phyloP scores from a whole-genome alignment of 2,329 filamentous ascomycete genomes.

The Drechslerella coelobrocha region DNA sequence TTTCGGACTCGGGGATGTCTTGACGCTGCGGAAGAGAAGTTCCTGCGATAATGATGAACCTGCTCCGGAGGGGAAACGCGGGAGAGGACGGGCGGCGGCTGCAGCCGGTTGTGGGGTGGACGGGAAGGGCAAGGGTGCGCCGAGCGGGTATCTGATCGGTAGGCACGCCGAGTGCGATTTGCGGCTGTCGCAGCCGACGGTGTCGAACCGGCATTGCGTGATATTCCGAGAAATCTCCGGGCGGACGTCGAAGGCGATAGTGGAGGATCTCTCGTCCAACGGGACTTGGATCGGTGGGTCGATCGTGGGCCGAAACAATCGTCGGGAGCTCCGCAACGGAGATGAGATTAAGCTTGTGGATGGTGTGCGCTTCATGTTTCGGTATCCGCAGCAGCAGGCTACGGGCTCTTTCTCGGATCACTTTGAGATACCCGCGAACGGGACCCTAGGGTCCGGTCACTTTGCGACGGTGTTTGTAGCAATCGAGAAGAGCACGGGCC shows the following conservation, averaged over 20 bases:
- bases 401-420: constrained; percentile 83
- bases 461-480: constrained; percentile 94
- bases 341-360: constrained; percentile 90
- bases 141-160: constrained; percentile 88
- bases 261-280: constrained; percentile 94
- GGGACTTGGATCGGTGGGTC: constrained; percentile 96
- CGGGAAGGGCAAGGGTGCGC: constrained; percentile 68
- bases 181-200: constrained; percentile 52
- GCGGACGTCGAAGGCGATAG: constrained; percentile 69
- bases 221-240: constrained; percentile 60
- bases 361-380: constrained; percentile 86
- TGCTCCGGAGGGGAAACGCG: constrained; percentile 59
- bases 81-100: constrained; percentile 60
- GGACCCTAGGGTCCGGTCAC: constrained; percentile 87
- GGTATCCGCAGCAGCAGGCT: constrained; percentile 78
- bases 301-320: constrained; percentile 87
- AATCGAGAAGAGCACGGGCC: constrained; percentile 81
- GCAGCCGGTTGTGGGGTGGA: constrained; percentile 68
- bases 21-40: constrained; percentile 78
- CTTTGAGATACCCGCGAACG: constrained; percentile 75
- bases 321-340: constrained; percentile 83
- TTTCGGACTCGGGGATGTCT: constrained; percentile 62
- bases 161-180: constrained; percentile 84
- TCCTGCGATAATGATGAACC: constrained; percentile 71
- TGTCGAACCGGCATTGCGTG: constrained; percentile 55